phyloP scores from a whole-genome alignment of 2,329 filamentous ascomycete genomes.

The Ophiostoma novo-ulmi region DNA sequence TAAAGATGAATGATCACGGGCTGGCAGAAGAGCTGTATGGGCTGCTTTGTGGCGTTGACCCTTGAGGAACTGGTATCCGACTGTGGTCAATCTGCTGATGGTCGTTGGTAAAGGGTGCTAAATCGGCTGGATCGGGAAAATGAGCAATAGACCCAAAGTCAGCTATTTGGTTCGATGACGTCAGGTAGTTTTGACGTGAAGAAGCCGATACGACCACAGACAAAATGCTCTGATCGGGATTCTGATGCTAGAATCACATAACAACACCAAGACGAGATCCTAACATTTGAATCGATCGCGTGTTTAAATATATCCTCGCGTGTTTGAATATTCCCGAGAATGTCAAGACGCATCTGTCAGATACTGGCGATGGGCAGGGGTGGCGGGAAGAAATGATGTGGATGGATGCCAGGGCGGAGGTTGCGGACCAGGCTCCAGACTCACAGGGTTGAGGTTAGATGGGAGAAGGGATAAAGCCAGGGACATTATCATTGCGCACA shows the following conservation, averaged over 20 bases:
- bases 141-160: background rate
- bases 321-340: no score
- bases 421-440: background rate
- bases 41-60: background rate
- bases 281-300: background rate
- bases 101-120: background rate
- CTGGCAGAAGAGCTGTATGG: background rate
- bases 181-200: background rate
- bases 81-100: background rate
- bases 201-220: background rate
- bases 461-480: background rate
- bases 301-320: no score
- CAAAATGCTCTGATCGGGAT: background rate
- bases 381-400: background rate
- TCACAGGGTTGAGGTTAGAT: no score
- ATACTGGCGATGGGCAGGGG: background rate
- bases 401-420: background rate
- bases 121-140: background rate
- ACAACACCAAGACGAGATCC: no score
- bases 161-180: background rate
- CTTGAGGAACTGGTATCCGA: background rate
- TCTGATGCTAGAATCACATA: background rate
- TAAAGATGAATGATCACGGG: background rate
- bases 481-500: background rate
- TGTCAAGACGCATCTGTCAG: background rate